Conservation (phyloP, 768 basidiomycete species). For the Dacryopinax spathularia region DNA sequence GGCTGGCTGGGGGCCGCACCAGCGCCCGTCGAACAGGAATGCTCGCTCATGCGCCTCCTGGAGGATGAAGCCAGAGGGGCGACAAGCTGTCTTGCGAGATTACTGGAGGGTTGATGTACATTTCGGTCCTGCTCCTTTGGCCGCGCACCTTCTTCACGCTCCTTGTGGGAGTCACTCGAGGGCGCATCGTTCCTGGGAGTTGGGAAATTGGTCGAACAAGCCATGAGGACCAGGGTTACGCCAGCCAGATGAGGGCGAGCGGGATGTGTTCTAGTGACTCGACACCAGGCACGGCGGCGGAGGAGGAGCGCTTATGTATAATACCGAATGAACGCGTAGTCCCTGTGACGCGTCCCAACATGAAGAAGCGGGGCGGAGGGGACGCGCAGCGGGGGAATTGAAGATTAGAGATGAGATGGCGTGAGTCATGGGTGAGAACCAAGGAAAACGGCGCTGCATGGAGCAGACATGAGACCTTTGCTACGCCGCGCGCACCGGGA, state of each 20-base stretch:
- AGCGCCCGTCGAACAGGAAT: not conserved
- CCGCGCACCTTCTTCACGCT: not conserved
- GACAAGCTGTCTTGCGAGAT: not conserved
- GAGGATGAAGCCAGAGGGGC: not conserved
- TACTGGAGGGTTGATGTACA: not conserved
- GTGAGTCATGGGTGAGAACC: not conserved
- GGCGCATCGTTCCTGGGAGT: not conserved
- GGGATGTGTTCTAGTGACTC: not conserved
- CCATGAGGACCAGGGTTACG: not conserved
- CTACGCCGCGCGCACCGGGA: not conserved
- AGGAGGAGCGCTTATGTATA: not conserved
- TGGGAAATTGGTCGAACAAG: not conserved
- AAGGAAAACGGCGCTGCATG: not conserved
- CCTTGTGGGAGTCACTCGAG: not conserved
- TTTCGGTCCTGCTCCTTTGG: not conserved
- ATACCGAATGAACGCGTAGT: not conserved
- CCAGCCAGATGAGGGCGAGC: not conserved
- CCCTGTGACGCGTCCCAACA: not conserved
- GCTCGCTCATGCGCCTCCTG: constrained; percentile 2
- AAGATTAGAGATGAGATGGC: not conserved
- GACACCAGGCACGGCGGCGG: constrained; percentile 4
- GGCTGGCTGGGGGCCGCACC: not conserved
- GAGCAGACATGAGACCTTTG: not conserved
- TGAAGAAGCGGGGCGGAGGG: too few relatives aligned
- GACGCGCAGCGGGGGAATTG: not conserved